Base-by-base conservation (phyloP, 1,139 yeast species). In the Nakaseomyces uthaithaninus region DNA sequence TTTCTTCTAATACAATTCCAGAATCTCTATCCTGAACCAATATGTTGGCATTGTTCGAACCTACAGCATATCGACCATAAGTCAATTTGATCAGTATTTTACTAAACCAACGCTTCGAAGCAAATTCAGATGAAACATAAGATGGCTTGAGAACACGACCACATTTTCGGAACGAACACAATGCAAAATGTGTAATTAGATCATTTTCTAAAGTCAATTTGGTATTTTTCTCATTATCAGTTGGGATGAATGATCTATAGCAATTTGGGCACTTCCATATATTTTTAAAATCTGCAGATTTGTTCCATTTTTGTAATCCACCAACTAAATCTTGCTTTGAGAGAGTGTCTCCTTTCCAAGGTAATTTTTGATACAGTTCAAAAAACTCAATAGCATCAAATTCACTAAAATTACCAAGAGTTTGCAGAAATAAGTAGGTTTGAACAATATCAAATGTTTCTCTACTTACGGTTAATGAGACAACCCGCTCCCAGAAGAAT, bases 11-110 rank as follows among this genome's bases (percentile, higher is more conserved):
- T 14, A 91, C 76, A 38, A 83, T 74, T 0, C 98, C 98, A 0
- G 95, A 82, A 30, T 73, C 69, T 48, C 98, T 69, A 60, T 91
- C 96, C 59, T 91, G 97, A 2, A 91, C 97, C 40, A 91, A 67
- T 31, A 91, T 91, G 55, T 89, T 89, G 11, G 97, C 98, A 36
- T 93, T 85, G 56, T 89, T 85, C 27, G 87, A 81, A 1, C 98
- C 98, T 23, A 89, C 64, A 37, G 80, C 77, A 58, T 87, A 83
- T 51, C 82, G 81, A 0, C 98, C 98, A 57, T 86, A 87, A 0
- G 94, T 84, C 36, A 91, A 66, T 55, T 86, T 89, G 42, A 87
- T 82, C 45, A 87, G 67, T 3, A 83, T 74, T 53, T 83, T 86
- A 4, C 89, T 73, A 52, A 83, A 85, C 97, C 97, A 87, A 47